Conservation (phyloP, 75 land plant species). For the Cupressus sempervirens region DNA sequence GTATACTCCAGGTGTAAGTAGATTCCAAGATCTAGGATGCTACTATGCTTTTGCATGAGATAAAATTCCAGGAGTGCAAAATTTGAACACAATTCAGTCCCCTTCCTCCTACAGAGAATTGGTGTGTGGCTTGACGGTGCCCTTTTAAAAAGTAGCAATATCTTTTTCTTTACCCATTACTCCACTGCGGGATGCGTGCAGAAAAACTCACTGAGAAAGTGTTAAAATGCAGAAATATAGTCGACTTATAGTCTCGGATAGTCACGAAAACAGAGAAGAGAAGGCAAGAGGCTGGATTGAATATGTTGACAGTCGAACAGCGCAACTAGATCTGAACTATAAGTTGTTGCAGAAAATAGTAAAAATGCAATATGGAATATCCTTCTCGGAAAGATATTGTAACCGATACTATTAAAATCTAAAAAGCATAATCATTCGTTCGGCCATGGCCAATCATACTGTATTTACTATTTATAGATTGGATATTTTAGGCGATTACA, state of each 20-base stretch:
- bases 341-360: too few species aligned
- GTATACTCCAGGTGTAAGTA: not conserved
- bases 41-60: not conserved
- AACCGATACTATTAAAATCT: not conserved
- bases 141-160: not conserved
- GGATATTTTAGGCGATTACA: not conserved
- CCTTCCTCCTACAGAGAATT: not conserved
- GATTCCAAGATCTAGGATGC: not conserved
- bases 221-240: not conserved
- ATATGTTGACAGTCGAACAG: not conserved
- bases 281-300: not conserved
- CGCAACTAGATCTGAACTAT: not conserved
- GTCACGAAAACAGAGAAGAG: not conserved
- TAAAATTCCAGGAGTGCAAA: not conserved
- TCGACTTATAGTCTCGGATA: not conserved
- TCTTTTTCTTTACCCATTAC: not conserved
- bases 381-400: not conserved
- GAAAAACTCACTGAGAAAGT: not conserved
- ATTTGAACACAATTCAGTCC: not conserved
- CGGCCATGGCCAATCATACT: not conserved
- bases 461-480: not conserved
- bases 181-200: not conserved
- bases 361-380: not conserved
- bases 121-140: not conserved
- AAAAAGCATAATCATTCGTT: not conserved